A percentile compares a stretch with the other conserved stretches of the same genome.
phyloP scores from a whole-genome alignment of 495 filamentous ascomycete genomes.

The Xylaria sp. region DNA sequence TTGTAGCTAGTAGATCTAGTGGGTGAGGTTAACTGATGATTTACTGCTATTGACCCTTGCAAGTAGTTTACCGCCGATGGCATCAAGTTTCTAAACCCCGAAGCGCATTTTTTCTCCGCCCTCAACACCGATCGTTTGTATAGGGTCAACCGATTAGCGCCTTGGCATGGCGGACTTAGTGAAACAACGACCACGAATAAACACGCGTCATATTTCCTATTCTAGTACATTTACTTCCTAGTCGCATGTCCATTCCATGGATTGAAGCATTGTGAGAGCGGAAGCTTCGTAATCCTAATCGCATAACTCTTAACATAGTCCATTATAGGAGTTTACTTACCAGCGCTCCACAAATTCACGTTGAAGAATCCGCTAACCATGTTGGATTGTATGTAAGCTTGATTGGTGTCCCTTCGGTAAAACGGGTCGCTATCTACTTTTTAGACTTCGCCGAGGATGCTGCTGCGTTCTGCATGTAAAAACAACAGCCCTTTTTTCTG shows the following conservation, averaged over 20 bases:
- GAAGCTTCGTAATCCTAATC: slow-evolving; percentile 3
- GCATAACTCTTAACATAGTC: not conserved
- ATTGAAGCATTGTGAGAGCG: not conserved
- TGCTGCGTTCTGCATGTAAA: too few species aligned
- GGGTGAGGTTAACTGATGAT: not conserved
- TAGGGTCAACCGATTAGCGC: not conserved
- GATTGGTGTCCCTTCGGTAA: not conserved
- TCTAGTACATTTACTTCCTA: not conserved
- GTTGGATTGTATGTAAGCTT: not conserved
- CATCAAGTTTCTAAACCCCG: not conserved
- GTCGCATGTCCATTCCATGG: not conserved
- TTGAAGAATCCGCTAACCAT: not conserved
- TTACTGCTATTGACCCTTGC: not conserved
- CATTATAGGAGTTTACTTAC: not conserved
- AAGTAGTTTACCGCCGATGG: slow-evolving; percentile 1
- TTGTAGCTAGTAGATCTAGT: not conserved
- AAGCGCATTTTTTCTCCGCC: slow-evolving; percentile 9
- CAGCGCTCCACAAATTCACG: not conserved
- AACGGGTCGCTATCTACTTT: too few species aligned
- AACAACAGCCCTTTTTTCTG: too few species aligned
- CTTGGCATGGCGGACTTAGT: slow-evolving; percentile 8
- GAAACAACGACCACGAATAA: not conserved
- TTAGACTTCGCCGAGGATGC: too few species aligned
- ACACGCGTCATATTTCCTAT: slow-evolving; percentile 4
- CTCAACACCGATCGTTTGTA: not conserved